Conservation (phyloP, 495 filamentous ascomycete species). For the Tuber aestivum region DNA sequence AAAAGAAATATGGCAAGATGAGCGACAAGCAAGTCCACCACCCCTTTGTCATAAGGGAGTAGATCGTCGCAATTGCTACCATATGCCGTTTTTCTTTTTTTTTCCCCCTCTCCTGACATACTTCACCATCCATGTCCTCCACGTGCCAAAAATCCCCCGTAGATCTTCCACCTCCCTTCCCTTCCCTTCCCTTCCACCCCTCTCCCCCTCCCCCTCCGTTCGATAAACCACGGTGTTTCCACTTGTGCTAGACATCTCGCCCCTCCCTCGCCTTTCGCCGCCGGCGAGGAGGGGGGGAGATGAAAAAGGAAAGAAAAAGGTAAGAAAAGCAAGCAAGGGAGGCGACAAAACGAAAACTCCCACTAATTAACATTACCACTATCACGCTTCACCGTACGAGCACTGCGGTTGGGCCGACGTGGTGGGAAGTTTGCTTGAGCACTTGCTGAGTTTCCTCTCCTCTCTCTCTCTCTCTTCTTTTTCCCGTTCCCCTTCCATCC, state of each 20-base stretch:
- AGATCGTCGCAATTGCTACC: constrained; percentile 14
- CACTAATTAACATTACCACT: not conserved
- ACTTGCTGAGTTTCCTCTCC: not conserved
- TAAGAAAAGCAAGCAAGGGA: not conserved
- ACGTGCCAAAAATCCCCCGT: not conserved
- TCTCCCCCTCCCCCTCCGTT: not conserved
- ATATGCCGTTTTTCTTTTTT: constrained; percentile 10
- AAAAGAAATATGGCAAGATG: not conserved
- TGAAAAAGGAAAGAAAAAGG: not conserved
- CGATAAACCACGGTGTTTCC: not conserved
- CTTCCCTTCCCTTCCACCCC: not conserved
- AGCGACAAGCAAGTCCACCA: not conserved
- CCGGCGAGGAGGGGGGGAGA: not conserved
- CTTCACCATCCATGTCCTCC: constrained; percentile 7
- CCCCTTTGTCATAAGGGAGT: not conserved
- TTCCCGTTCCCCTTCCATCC: too few relatives aligned
- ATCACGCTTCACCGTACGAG: too few relatives aligned
- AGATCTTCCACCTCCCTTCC: not conserved
- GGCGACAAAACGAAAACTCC: not conserved
- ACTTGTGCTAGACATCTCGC: not conserved
- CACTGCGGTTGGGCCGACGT: not conserved
- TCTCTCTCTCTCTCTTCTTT: not conserved
- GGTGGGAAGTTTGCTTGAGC: not conserved
- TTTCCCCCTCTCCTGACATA: not conserved
- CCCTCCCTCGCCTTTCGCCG: not conserved